These are phyloP conservation scores for Leishmania mexicana DNA, from an alignment of 208 protist species.

Conservation along the genomic window DNA sequence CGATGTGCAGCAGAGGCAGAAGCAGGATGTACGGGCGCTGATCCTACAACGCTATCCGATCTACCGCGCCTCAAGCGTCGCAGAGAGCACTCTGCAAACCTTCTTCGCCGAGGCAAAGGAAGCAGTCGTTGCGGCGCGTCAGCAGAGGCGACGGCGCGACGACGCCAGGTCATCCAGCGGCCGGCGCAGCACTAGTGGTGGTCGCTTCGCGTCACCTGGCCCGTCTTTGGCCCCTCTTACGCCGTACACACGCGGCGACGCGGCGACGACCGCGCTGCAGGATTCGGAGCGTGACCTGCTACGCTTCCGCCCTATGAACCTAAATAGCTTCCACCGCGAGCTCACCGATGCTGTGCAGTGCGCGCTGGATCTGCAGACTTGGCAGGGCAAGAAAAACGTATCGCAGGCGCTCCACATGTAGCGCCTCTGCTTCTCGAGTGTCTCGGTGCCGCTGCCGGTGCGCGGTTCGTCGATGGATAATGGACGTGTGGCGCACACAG, in stretches of 20 bases:
- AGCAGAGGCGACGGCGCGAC: not conserved
- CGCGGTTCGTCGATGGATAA: not conserved
- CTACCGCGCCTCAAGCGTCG: constrained; percentile 70
- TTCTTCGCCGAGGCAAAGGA: constrained; percentile 28
- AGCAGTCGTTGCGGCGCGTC: constrained; percentile 11
- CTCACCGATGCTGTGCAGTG: constrained; percentile 61
- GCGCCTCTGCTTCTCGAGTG: not conserved
- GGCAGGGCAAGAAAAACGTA: constrained; percentile 44
- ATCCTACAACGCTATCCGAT: constrained; percentile 45
- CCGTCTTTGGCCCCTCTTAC: not conserved
- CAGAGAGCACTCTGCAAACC: constrained; percentile 66
- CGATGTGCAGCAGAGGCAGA: constrained; percentile 11
- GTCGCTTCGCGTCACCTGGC: not conserved
- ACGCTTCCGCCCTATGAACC: constrained; percentile 57
- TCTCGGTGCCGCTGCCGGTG: not conserved
- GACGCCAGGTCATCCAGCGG: not conserved
- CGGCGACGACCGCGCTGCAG: constrained; percentile 15
- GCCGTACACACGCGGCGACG: not conserved
- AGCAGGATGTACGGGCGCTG: not conserved
- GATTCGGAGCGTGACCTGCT: constrained; percentile 50
- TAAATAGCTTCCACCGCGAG: constrained; percentile 74
- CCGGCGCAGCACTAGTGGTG: not conserved
- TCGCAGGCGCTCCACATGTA: constrained; percentile 55
- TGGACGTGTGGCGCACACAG: not conserved
- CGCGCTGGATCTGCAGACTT: constrained; percentile 58